Evolutionary conservation across 495 filamentous ascomycete genomes (phyloP).

Genomic region (Podospora pseudoanserina): DNA sequence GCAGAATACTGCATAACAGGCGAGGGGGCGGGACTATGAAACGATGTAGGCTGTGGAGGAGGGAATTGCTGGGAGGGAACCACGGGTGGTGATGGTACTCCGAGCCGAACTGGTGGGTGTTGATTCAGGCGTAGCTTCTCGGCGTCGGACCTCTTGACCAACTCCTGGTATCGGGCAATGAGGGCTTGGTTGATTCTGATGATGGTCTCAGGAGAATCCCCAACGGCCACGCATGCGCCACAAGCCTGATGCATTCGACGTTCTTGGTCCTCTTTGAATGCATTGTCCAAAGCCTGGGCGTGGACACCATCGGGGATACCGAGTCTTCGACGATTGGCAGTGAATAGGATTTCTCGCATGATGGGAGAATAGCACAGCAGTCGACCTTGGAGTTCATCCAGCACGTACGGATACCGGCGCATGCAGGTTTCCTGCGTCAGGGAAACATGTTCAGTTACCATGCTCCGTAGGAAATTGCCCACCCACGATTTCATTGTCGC

Average conservation of each 20-base stretch:
- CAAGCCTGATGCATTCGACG: neutral
- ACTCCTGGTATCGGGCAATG: neutral
- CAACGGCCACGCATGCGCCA: neutral
- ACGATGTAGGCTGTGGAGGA: neutral
- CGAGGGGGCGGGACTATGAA: neutral
- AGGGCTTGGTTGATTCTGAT: neutral
- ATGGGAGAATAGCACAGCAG: conserved; percentile 54
- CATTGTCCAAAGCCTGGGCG: conserved; percentile 32
- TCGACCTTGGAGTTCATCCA: conserved; percentile 52
- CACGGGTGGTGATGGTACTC: neutral
- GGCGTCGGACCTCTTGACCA: neutral
- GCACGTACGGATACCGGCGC: conserved; percentile 53
- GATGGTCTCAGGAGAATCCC: neutral
- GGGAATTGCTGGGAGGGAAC: neutral
- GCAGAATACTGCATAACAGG: neutral
- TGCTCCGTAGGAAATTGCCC: conserved; percentile 33
- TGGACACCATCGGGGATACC: conserved; percentile 30
- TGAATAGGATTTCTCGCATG: conserved; percentile 58
- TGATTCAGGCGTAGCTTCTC: neutral
- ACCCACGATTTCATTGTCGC: conserved; percentile 7
- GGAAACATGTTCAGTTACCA: conserved; percentile 28
- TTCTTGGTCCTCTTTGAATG: conserved; percentile 38
- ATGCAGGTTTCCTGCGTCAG: neutral
- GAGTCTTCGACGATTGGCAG: conserved; percentile 45
- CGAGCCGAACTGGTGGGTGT: neutral